Evolutionary conservation across 371 early-diverging fungal species (phyloP).

Genomic region (Smittium mucronatum): DNA sequence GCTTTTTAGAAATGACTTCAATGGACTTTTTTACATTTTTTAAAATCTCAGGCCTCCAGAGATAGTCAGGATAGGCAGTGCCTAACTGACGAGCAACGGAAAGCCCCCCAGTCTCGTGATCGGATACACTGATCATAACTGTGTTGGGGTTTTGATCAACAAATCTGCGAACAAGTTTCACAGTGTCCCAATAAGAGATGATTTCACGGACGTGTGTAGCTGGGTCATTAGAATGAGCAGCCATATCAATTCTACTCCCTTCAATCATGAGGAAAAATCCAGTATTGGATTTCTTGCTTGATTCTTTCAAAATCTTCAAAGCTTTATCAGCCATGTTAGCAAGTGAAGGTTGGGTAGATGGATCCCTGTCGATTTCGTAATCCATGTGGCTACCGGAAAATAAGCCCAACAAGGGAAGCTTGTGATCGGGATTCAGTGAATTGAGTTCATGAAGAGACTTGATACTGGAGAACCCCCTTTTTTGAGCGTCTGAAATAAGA

Average conservation of each 20-base stretch:
- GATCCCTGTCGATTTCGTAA: conserved; percentile 74
- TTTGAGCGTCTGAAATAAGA: conserved; percentile 39
- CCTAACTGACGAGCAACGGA: conserved; percentile 57
- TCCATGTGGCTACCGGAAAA: conserved; percentile 72
- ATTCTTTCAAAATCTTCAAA: conserved; percentile 41
- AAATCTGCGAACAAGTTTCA: conserved; percentile 54
- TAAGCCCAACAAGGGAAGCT: conserved; percentile 60
- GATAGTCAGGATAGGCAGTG: conserved; percentile 58
- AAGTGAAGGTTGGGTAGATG: conserved; percentile 56
- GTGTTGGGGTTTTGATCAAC: conserved; percentile 60
- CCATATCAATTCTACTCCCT: conserved; percentile 68
- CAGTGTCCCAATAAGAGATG: conserved; percentile 69
- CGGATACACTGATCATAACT: conserved; percentile 72
- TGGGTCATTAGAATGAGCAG: conserved; percentile 64
- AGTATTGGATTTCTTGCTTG: conserved; percentile 31
- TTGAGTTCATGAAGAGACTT: conserved; percentile 42
- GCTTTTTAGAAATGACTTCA: conserved; percentile 32
- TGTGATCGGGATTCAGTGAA: conserved; percentile 16
- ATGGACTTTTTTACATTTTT: conserved; percentile 51
- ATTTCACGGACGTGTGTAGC: conserved; percentile 83
- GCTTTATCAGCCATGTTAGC: conserved; percentile 74
- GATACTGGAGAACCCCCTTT: conserved; percentile 42
- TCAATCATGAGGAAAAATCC: conserved; percentile 95
- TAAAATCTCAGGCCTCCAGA: conserved; percentile 73
- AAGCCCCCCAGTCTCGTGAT: conserved; percentile 94